These are phyloP conservation scores for Aspergillus quadricinctus DNA, from an alignment of 2,329 filamentous ascomycete genomes.

Conservation along the genomic window DNA sequence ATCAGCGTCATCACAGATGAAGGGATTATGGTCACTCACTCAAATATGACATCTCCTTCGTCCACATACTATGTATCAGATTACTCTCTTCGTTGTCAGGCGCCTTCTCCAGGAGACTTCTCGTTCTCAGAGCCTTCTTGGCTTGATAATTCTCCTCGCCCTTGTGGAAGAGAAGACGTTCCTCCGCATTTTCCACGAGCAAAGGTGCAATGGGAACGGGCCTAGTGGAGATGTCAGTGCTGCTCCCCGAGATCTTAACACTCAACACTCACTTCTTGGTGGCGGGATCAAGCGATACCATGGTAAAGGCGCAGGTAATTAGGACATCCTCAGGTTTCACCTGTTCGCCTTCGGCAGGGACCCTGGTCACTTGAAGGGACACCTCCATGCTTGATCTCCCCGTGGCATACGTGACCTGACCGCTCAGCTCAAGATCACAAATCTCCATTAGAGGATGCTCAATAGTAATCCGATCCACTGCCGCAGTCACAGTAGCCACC, in stretches of 20 bases:
- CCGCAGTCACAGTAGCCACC: constrained; percentile 61
- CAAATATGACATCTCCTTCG: constrained; percentile 61
- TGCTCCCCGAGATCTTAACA: not conserved
- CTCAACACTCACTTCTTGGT: constrained; percentile 54
- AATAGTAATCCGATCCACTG: constrained; percentile 62
- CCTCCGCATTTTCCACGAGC: constrained; percentile 59
- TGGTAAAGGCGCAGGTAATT: constrained; percentile 70
- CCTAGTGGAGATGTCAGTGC: constrained; percentile 28
- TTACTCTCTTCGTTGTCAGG: constrained; percentile 68
- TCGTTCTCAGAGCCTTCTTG: constrained; percentile 60
- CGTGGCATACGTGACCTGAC: constrained; percentile 66
- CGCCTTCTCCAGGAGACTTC: constrained; percentile 60
- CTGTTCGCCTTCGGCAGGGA: constrained; percentile 54
- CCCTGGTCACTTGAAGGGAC: constrained; percentile 68
- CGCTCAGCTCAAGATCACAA: constrained; percentile 70
- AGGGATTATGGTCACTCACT: constrained; percentile 30
- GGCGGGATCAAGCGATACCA: constrained; percentile 67
- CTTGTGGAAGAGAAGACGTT: constrained; percentile 58
- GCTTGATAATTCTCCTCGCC: constrained; percentile 64
- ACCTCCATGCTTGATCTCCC: constrained; percentile 71
- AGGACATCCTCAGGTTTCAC: constrained; percentile 57
- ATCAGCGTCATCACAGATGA: not conserved
- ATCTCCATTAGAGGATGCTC: constrained; percentile 70
- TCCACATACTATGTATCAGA: constrained; percentile 70
- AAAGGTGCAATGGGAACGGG: constrained; percentile 60